Evolutionary conservation across 805 yeast genomes (phyloP).

Genomic region (Cyberlindnera subsufficiens): DNA sequence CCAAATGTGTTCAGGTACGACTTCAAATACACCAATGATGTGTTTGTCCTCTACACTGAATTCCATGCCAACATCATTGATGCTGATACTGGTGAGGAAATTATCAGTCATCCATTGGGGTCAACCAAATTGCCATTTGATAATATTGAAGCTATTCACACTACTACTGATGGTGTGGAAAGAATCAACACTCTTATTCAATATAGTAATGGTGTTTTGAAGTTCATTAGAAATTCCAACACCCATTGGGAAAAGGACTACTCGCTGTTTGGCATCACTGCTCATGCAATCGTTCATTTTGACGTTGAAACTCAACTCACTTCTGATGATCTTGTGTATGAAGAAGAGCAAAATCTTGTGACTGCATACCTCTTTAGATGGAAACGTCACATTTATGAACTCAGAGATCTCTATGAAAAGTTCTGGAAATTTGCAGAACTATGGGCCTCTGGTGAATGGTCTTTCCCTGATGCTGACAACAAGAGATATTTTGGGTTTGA

Average conservation of each 20-base stretch:
- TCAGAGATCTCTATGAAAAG: conserved; percentile 9
- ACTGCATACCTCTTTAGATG: conserved; percentile 29
- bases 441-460: conserved; percentile 6
- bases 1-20: conserved; percentile 19
- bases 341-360: conserved; percentile 23
- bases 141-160: conserved; percentile 2
- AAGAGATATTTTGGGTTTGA: conserved; percentile 38
- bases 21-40: conserved; percentile 11
- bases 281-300: conserved; percentile 27
- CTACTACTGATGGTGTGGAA: conserved; percentile 13
- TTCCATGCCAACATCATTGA: conserved; percentile 19
- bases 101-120: conserved; percentile 15
- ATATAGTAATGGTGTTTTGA: conserved; percentile 8
- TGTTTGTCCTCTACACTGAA: conserved; percentile 19
- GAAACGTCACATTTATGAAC: conserved; percentile 21
- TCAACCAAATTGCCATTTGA: conserved; percentile 9
- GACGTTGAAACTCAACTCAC: conserved; percentile 17
- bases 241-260: conserved; percentile 39
- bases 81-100: conserved; percentile 21
- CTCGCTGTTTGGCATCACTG: conserved; percentile 32
- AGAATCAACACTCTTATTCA: conserved; percentile 9
- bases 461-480: conserved; percentile 1
- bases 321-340: conserved; percentile 25
- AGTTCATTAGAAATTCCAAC: conserved; percentile 7
- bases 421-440: conserved; percentile 10